Conservation (phyloP, 331 rosid species). For the Ulmus americana region DNA sequence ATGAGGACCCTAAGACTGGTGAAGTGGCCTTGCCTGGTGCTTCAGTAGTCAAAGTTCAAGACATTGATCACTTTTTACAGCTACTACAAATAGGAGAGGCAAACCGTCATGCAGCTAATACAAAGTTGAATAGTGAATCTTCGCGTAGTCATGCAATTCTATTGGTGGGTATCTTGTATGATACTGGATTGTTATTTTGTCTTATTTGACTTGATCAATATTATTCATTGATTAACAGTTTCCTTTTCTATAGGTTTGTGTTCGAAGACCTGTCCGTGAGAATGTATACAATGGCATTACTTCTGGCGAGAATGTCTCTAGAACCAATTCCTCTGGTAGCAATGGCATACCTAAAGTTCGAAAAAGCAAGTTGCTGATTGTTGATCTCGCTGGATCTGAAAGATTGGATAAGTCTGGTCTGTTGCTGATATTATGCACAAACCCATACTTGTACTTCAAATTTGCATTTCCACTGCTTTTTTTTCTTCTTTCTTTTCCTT, state of each 20-base stretch:
- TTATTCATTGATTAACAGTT: constrained; percentile 6
- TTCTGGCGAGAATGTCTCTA: constrained; percentile 29
- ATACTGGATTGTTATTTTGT: neutral
- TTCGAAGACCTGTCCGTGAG: constrained; percentile 45
- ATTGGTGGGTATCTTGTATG: constrained; percentile 35
- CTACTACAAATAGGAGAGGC: constrained; percentile 54
- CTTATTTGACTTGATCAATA: neutral
- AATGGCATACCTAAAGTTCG: constrained; percentile 41
- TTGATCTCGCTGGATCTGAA: constrained; percentile 78
- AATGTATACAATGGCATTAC: constrained; percentile 23
- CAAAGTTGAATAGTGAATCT: constrained; percentile 59
- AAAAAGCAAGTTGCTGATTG: constrained; percentile 63
- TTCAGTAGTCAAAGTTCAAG: constrained; percentile 43
- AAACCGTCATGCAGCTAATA: constrained; percentile 64
- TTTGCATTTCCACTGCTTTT: neutral
- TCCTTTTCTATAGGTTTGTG: constrained; percentile 34
- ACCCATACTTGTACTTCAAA: neutral
- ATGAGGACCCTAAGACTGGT: constrained; percentile 61
- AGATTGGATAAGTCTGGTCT: constrained; percentile 70
- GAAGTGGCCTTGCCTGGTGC: constrained; percentile 67
- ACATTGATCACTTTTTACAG: constrained; percentile 44
- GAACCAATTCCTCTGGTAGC: constrained; percentile 24
- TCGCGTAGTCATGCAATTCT: constrained; percentile 72
- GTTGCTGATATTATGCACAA: constrained; percentile 12
- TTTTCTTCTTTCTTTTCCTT: neutral